These are phyloP conservation scores for Cytospora chrysosperma DNA, from an alignment of 2,329 filamentous ascomycete genomes.

Conservation along the genomic window DNA sequence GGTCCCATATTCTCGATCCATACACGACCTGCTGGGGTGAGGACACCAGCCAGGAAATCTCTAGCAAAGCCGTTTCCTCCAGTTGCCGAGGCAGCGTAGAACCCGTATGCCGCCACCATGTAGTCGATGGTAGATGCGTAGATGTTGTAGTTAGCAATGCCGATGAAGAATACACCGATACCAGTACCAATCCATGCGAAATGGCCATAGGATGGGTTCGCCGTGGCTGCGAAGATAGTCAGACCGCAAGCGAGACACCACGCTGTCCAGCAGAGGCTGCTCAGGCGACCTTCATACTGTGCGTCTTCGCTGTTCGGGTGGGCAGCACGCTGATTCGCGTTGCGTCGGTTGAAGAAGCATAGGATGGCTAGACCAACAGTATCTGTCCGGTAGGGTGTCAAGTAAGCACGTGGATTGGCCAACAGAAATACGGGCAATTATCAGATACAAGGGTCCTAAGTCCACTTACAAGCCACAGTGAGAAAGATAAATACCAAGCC, in stretches of 20 bases:
- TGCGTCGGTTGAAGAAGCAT: background rate
- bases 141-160: constrained; percentile 62
- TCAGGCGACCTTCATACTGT: constrained; percentile 8
- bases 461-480: constrained; percentile 2
- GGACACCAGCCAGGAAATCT: constrained; percentile 59
- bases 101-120: constrained; percentile 66
- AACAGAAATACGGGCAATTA: no score
- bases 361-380: background rate
- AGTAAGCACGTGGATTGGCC: background rate
- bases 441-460: no score
- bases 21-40: background rate
- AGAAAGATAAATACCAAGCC: constrained; percentile 4
- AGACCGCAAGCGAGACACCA: constrained; percentile 2
- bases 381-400: background rate
- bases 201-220: background rate
- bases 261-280: background rate
- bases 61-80: constrained; percentile 63
- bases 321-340: background rate
- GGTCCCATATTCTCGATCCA: constrained; percentile 8
- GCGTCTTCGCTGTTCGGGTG: constrained; percentile 1
- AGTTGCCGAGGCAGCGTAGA: constrained; percentile 39
- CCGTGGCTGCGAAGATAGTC: constrained; percentile 1
- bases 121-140: constrained; percentile 69
- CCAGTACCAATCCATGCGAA: constrained; percentile 1
- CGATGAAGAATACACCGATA: constrained; percentile 43